Percentiles rank a stretch among this genome's conserved stretches.
phyloP scores from a whole-genome alignment of 768 basidiomycete species.

The Leccinum broughii region DNA sequence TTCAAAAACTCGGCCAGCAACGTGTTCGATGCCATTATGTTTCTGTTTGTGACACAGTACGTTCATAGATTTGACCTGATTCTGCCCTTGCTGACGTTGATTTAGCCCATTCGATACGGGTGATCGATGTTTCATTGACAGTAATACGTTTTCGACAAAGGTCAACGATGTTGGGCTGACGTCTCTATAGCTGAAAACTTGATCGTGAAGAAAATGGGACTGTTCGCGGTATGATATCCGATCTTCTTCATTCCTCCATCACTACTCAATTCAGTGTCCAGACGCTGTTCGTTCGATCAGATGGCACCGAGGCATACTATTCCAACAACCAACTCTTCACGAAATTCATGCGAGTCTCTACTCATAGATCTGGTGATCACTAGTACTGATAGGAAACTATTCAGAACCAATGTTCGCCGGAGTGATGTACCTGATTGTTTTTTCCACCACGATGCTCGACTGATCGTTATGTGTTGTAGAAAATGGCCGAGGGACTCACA shows the following conservation, averaged over 20 bases:
- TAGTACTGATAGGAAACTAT: not conserved
- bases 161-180: constrained; percentile 8
- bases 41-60: constrained; percentile 81
- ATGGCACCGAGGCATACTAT: constrained; percentile 80
- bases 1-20: constrained; percentile 74
- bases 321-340: constrained; percentile 76
- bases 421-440: constrained; percentile 50
- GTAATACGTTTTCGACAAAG: constrained; percentile 32
- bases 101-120: constrained; percentile 77
- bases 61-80: constrained; percentile 30
- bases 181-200: constrained; percentile 57
- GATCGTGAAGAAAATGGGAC: constrained; percentile 76
- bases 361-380: not conserved
- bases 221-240: constrained; percentile 60
- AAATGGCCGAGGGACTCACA: constrained; percentile 65
- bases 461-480: constrained; percentile 36
- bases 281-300: constrained; percentile 70
- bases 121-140: constrained; percentile 75
- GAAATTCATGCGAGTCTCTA: constrained; percentile 63
- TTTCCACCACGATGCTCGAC: not conserved
- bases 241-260: not conserved
- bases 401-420: constrained; percentile 69
- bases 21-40: constrained; percentile 80
- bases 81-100: constrained; percentile 4
- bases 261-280: constrained; percentile 21